Evolutionary conservation across 495 filamentous ascomycete species (phyloP).

Genomic region (Hypoxylon subgilvum): DNA sequence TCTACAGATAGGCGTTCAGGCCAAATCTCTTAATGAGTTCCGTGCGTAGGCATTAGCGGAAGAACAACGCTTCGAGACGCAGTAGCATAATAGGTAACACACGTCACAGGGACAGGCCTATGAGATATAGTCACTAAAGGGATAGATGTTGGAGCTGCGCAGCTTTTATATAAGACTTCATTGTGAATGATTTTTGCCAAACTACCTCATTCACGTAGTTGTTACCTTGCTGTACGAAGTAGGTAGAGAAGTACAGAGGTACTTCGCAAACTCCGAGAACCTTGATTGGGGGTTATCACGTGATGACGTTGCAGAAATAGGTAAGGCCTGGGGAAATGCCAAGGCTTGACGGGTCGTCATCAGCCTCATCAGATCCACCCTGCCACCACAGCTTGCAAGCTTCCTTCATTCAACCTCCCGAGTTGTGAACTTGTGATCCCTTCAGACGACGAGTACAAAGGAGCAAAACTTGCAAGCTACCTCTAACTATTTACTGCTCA

Average conservation of each 20-base stretch:
- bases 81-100: conserved; percentile 28
- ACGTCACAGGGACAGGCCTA: conserved; percentile 19
- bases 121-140: conserved; percentile 17
- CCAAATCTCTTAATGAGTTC: conserved; percentile 15
- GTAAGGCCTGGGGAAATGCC: not conserved
- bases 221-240: not conserved
- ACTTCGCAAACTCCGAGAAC: not conserved
- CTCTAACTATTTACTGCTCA: too few species aligned
- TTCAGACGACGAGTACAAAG: not conserved
- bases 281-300: not conserved
- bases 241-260: not conserved
- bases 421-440: not conserved
- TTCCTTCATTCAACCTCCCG: not conserved
- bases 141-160: conserved; percentile 1
- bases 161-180: conserved; percentile 29
- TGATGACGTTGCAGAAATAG: not conserved
- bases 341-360: conserved; percentile 26
- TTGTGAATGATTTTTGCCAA: too few species aligned
- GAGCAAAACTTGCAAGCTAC: too few species aligned
- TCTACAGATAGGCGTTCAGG: conserved; percentile 29
- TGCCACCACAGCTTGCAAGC: conserved; percentile 7
- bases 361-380: conserved; percentile 13
- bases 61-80: conserved; percentile 31
- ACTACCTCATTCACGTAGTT: not conserved
- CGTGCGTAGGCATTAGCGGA: conserved; percentile 29